A percentile compares a stretch with the other conserved stretches of the same genome.
phyloP scores from a whole-genome alignment of 2,329 filamentous ascomycete genomes.

The Cladobotryum mycophilum region DNA sequence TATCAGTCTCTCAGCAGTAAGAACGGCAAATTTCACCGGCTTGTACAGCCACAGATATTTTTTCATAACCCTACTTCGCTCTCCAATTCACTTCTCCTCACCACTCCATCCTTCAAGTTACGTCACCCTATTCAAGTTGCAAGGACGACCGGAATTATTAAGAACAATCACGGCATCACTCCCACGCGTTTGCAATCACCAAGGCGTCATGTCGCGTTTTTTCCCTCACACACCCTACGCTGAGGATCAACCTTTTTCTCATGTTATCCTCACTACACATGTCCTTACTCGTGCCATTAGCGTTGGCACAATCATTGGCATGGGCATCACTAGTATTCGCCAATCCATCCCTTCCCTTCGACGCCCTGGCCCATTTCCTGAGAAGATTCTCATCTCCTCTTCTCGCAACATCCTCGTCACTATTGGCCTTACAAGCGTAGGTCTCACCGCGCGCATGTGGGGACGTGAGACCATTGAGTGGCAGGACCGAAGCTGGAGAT shows the following conservation, averaged over 20 bases:
- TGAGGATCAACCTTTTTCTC: conserved; percentile 54
- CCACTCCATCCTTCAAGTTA: no score
- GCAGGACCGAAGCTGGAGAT: conserved; percentile 56
- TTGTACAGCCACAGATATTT: no score
- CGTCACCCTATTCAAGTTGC: no score
- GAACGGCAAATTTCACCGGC: no score
- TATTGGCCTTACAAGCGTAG: conserved; percentile 36
- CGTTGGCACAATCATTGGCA: conserved; percentile 44
- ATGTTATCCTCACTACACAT: conserved; percentile 53
- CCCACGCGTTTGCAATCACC: no score
- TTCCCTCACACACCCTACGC: conserved; percentile 51
- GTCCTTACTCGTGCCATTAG: conserved; percentile 51
- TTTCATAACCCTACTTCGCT: no score
- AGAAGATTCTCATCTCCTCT: conserved; percentile 37
- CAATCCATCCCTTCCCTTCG: conserved; percentile 22
- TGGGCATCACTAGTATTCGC: conserved; percentile 31
- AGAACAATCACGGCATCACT: no score
- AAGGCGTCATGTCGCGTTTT: conserved; percentile 24
- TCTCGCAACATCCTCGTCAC: conserved; percentile 41
- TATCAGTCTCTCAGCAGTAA: no score
- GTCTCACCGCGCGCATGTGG: conserved; percentile 45
- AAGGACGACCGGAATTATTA: no score
- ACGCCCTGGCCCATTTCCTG: conserved; percentile 21
- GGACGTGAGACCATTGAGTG: conserved; percentile 55
- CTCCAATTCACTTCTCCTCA: no score